These are phyloP conservation scores for Fonsecaea pugnacius DNA, from an alignment of 2,329 filamentous ascomycete species.

Conservation along the genomic window DNA sequence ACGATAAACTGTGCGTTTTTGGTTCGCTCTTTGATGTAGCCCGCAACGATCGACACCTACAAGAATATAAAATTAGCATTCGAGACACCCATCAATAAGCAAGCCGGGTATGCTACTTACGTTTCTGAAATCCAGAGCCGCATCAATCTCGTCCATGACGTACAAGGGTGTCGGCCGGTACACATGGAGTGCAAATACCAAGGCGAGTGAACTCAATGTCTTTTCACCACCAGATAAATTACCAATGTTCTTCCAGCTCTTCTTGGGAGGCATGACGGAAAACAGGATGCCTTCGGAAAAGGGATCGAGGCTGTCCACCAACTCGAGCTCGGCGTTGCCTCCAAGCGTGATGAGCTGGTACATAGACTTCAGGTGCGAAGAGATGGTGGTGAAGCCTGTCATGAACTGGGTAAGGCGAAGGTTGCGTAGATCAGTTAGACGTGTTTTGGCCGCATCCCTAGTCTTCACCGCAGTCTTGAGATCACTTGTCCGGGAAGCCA, in stretches of 20 bases:
- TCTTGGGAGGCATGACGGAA: slow-evolving; percentile 99
- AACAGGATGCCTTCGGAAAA: slow-evolving; percentile 97
- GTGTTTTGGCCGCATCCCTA: slow-evolving; percentile 86
- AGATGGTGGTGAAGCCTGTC: slow-evolving; percentile 95
- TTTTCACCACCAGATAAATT: slow-evolving; percentile 97
- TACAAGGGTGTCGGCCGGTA: slow-evolving; percentile 98
- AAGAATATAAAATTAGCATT: slow-evolving; percentile 5
- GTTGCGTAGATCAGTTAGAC: slow-evolving; percentile 87
- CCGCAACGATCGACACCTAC: slow-evolving; percentile 93
- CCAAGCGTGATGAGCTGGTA: slow-evolving; percentile 99
- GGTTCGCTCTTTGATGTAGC: slow-evolving; percentile 98
- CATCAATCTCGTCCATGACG: slow-evolving; percentile 99
- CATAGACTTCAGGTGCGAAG: slow-evolving; percentile 96
- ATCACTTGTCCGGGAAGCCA: slow-evolving; percentile 79
- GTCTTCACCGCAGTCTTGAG: slow-evolving; percentile 75
- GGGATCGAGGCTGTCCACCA: slow-evolving; percentile 93
- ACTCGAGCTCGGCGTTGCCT: slow-evolving; percentile 94
- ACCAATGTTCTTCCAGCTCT: slow-evolving; percentile 99
- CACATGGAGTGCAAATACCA: slow-evolving; percentile 98
- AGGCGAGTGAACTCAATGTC: slow-evolving; percentile 85
- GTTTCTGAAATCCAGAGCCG: slow-evolving; percentile 95
- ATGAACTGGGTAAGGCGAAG: slow-evolving; percentile 95
- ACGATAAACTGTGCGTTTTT: slow-evolving; percentile 99
- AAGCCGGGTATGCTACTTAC: slow-evolving; percentile 61
- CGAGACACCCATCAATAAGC: background rate